These are phyloP conservation scores for Pseudotulostoma volvatum DNA, from an alignment of 495 filamentous ascomycete genomes.

Conservation along the genomic window DNA sequence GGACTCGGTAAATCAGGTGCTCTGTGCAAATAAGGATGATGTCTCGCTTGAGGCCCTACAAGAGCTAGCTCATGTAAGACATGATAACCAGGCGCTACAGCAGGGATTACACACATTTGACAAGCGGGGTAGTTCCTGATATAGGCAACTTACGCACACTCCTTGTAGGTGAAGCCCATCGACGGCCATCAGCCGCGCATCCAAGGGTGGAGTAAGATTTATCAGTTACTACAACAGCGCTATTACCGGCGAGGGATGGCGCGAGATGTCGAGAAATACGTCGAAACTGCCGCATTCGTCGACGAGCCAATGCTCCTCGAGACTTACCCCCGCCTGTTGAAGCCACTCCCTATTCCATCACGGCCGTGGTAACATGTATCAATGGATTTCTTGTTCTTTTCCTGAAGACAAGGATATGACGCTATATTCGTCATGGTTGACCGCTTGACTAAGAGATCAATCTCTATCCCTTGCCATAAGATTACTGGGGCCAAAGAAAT, in stretches of 20 bases:
- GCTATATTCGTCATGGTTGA: conserved; percentile 6
- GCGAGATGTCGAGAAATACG: background rate
- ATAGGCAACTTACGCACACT: background rate
- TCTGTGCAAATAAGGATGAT: background rate
- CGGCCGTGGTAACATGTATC: conserved; percentile 10
- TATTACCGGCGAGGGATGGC: background rate
- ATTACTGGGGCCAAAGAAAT: no score
- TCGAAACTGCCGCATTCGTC: background rate
- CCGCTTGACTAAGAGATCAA: conserved; percentile 4
- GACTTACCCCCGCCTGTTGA: conserved; percentile 6
- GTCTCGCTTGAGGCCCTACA: background rate
- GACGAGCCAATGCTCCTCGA: background rate
- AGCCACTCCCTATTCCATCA: conserved; percentile 8
- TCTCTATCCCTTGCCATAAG: conserved; percentile 7
- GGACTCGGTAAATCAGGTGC: background rate
- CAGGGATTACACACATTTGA: background rate
- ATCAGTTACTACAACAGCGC: background rate
- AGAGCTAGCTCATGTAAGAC: background rate
- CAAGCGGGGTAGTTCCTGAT: background rate
- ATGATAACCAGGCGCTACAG: background rate
- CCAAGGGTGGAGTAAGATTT: conserved; percentile 2
- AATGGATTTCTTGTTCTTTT: conserved; percentile 8
- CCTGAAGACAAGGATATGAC: background rate
- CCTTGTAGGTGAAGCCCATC: conserved; percentile 4
- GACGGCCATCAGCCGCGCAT: background rate